Conservation (phyloP, 495 filamentous ascomycete species). For the Aspergillus asperescens region DNA sequence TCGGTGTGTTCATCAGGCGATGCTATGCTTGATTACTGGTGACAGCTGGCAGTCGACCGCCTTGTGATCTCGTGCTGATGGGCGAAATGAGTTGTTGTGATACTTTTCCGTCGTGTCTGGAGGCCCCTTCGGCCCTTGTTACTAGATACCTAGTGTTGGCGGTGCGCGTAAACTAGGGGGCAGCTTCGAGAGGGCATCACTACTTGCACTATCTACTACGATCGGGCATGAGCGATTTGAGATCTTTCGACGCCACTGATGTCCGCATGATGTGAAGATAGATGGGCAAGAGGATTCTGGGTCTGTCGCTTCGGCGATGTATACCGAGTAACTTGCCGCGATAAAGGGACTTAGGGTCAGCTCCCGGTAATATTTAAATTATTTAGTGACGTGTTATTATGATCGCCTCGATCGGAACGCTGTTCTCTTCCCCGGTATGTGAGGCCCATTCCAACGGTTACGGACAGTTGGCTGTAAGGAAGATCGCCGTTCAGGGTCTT, state of each 20-base stretch:
- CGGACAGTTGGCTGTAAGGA: conserved; percentile 5
- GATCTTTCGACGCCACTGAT: not conserved
- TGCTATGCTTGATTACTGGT: conserved; percentile 14
- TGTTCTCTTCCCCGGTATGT: conserved; percentile 20
- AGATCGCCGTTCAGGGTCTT: conserved; percentile 15
- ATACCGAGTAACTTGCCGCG: too few relatives aligned
- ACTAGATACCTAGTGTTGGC: not conserved
- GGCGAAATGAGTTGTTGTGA: conserved; percentile 13
- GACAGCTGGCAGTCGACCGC: conserved; percentile 23
- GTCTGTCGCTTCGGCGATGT: not conserved
- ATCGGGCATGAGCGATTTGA: not conserved
- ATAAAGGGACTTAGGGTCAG: too few relatives aligned
- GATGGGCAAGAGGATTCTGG: not conserved
- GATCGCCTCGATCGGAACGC: conserved; percentile 23
- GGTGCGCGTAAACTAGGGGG: not conserved
- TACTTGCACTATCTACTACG: too few relatives aligned
- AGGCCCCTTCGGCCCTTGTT: not conserved
- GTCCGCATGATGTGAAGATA: conserved; percentile 7
- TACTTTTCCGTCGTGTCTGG: conserved; percentile 11
- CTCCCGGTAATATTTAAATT: conserved; percentile 5
- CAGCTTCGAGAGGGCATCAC: too few relatives aligned
- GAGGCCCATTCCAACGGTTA: conserved; percentile 20
- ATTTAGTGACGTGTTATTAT: not conserved
- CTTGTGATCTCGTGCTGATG: conserved; percentile 21
- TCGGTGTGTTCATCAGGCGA: conserved; percentile 7